Percentiles rank a stretch among this genome's conserved stretches.
phyloP scores from a whole-genome alignment of 441 rosid genomes.

The Euphorbia corollata region DNA sequence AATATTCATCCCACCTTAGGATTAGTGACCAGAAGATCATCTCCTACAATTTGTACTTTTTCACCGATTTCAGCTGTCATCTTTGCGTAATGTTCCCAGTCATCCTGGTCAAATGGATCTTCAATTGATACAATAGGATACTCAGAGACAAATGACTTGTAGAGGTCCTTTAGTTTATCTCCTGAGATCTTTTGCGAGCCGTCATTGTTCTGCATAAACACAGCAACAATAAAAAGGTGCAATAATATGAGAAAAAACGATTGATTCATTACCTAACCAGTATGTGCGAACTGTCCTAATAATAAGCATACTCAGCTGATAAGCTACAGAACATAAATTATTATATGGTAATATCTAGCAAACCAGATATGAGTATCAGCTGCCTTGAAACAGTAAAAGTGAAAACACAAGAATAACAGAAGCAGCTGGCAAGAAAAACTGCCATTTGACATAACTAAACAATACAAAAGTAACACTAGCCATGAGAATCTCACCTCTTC shows the following conservation, averaged over 20 bases:
- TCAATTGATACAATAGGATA: slow-evolving; percentile 93
- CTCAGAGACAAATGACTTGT: slow-evolving; percentile 81
- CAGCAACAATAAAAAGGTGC: neutral
- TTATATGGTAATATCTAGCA: neutral
- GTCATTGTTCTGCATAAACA: slow-evolving; percentile 48
- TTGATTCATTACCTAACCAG: neutral
- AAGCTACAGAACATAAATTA: neutral
- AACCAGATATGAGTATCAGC: neutral
- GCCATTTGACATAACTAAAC: neutral
- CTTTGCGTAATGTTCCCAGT: slow-evolving; percentile 85
- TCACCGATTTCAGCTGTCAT: slow-evolving; percentile 68
- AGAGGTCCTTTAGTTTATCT: slow-evolving; percentile 69
- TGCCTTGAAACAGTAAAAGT: neutral
- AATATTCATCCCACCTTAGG: slow-evolving; percentile 59
- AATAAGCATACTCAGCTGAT: neutral
- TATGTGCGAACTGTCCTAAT: neutral
- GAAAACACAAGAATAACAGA: neutral
- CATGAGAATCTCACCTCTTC: slow-evolving; percentile 52
- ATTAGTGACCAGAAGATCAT: slow-evolving; percentile 92
- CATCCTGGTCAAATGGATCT: slow-evolving; percentile 98
- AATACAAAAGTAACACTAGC: neutral
- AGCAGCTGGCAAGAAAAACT: neutral
- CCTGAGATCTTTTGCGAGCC: slow-evolving; percentile 92
- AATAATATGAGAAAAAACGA: neutral
- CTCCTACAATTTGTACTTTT: slow-evolving; percentile 81